These are phyloP conservation scores for Neurospora pannonica DNA, from an alignment of 495 filamentous ascomycete species.

Conservation along the genomic window DNA sequence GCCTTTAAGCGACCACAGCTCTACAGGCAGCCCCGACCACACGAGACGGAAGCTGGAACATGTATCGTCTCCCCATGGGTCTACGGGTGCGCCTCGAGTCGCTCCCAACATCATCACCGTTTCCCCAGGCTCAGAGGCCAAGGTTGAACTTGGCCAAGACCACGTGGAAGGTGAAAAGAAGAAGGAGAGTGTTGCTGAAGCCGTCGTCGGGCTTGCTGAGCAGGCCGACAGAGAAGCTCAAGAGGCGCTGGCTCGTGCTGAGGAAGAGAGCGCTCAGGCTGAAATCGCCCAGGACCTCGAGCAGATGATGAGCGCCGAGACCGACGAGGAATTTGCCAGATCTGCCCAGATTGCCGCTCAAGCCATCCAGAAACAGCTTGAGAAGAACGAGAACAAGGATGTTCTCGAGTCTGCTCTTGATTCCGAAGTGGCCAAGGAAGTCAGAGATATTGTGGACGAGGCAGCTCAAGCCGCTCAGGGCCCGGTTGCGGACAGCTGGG, in stretches of 20 bases:
- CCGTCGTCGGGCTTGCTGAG: slow-evolving; percentile 57
- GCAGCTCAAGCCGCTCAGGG: slow-evolving; percentile 34
- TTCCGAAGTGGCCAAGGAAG: slow-evolving; percentile 42
- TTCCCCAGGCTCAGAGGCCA: slow-evolving; percentile 11
- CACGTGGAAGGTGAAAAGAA: slow-evolving; percentile 23
- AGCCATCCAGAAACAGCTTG: slow-evolving; percentile 46
- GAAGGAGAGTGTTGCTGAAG: slow-evolving; percentile 61
- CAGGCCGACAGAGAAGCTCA: slow-evolving; percentile 61
- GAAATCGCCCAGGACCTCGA: slow-evolving; percentile 37
- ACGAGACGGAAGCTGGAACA: slow-evolving; percentile 34
- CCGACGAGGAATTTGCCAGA: slow-evolving; percentile 37
- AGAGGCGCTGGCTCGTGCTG: slow-evolving; percentile 51
- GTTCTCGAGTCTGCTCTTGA: slow-evolving; percentile 42
- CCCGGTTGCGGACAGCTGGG: slow-evolving; percentile 62
- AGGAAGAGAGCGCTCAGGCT: slow-evolving; percentile 38
- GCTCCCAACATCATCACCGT: background rate
- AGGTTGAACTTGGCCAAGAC: slow-evolving; percentile 2
- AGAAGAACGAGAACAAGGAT: slow-evolving; percentile 43
- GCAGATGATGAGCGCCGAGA: slow-evolving; percentile 31
- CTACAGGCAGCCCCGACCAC: slow-evolving; percentile 33
- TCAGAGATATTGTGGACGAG: slow-evolving; percentile 51
- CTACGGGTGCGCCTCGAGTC: slow-evolving; percentile 4
- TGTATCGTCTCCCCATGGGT: slow-evolving; percentile 24
- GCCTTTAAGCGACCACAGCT: slow-evolving; percentile 28
- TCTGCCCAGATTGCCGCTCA: slow-evolving; percentile 36